Conservation (phyloP, 176 grass and related monocot genomes). For the Eragrostis curvula region DNA sequence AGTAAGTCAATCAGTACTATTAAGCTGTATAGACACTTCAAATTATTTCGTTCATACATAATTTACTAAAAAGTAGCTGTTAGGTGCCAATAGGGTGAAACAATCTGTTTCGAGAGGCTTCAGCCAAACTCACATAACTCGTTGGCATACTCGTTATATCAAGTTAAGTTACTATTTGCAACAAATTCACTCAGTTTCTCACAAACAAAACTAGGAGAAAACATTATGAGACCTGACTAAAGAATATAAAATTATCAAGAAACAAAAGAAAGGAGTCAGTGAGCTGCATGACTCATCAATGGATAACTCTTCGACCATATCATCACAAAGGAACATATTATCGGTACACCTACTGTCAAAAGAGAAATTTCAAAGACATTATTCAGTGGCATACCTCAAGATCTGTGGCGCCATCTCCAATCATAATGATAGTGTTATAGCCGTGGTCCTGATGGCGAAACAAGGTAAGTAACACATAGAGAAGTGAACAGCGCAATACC, state of each 20-base stretch:
- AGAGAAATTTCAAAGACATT: not conserved
- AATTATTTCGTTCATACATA: not conserved
- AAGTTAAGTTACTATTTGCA: too few relatives aligned
- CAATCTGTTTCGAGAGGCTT: not conserved
- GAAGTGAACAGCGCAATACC: constrained; percentile 5
- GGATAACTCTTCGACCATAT: not conserved
- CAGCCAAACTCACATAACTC: not conserved
- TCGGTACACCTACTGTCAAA: too few relatives aligned
- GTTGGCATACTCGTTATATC: not conserved
- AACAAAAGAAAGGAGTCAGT: not conserved
- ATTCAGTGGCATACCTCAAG: constrained; percentile 22
- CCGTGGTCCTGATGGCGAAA: constrained; percentile 38
- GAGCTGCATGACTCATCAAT: not conserved
- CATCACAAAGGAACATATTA: not conserved
- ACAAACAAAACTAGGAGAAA: not conserved
- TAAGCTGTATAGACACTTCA: not conserved
- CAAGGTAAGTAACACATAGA: constrained; percentile 30
- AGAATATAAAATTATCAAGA: not conserved
- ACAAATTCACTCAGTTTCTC: not conserved
- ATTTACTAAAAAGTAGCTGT: not conserved
- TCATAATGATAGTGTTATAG: constrained; percentile 68
- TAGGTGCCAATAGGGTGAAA: not conserved
- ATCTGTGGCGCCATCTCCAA: constrained; percentile 75
- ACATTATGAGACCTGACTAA: not conserved
- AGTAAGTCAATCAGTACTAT: not conserved